Evolutionary conservation across 495 filamentous ascomycete species (phyloP), one percentile per base, ranked within the genome.

Genomic region (Penicillium canariense): DNA sequence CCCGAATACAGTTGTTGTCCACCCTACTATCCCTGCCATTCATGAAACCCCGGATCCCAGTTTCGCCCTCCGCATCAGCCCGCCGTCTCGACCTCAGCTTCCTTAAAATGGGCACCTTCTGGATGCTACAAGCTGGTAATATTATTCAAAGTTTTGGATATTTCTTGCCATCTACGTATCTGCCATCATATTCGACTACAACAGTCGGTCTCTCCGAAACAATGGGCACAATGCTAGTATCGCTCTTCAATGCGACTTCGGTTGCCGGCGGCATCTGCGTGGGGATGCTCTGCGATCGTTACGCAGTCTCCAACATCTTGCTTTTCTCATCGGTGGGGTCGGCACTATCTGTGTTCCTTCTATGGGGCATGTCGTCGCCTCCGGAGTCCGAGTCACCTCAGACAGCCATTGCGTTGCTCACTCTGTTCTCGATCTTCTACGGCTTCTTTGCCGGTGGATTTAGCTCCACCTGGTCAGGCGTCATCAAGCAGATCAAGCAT

Each of bases 371-470:
- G 20, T 63, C 67, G 14, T 59, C 60, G 4, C 64, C 68, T 8
- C 39, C 59, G 0, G 54, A 52, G 9, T 39, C 48, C 6, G 54
- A 45, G 1, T 60, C 66, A 61, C 79, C 31, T 0, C 53, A 68
- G n/a, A 69, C 68, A 0, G 77, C 73, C 0, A 57, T 87, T 31
- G 71, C 79, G 0, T 67, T 83, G 34, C 74, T 91, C n/a, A 82
- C 79, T 35, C 42, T 84, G 20, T 91, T 90, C 58, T 81, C 79
- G 18, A 59, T 90, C 6, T 65, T 82, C 2, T 90, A 87, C 67
- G 88, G 88, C 3, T 74, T 89, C 51, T 89, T 87, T 56, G 85
- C 84, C 0, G 85, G 86, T 28, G 79, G 82, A 0, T 86, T 81
- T 52, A 79, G 77, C 50, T 70, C 75, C 5, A 84, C 81, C 1